Evolutionary conservation across 805 yeast genomes (phyloP).

Genomic region (Zygosaccharomyces bisporus): DNA sequence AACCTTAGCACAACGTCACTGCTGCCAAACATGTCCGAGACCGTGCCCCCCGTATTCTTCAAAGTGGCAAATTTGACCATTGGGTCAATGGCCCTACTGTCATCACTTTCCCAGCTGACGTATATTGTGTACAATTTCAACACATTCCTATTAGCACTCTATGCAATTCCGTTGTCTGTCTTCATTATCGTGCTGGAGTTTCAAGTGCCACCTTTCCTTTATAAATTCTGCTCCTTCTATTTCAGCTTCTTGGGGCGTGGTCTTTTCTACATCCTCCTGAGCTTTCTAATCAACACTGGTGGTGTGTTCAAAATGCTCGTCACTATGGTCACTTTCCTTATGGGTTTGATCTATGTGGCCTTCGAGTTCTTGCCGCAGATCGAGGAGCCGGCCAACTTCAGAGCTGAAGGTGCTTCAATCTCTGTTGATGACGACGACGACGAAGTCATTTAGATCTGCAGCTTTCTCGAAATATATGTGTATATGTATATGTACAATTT

Average conservation of each 20-base stretch:
- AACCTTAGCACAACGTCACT: not conserved
- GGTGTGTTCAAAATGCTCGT: constrained; percentile 53
- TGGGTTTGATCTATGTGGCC: constrained; percentile 57
- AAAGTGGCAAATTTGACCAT: constrained; percentile 49
- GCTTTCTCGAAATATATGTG: constrained; percentile 3
- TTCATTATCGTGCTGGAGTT: constrained; percentile 45
- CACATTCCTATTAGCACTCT: constrained; percentile 56
- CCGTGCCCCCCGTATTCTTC: constrained; percentile 25
- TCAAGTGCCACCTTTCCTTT: constrained; percentile 53
- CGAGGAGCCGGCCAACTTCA: constrained; percentile 81
- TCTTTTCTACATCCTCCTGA: constrained; percentile 31
- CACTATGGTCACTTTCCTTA: constrained; percentile 53
- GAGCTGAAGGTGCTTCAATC: constrained; percentile 44
- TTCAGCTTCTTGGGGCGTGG: constrained; percentile 62
- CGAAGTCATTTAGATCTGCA: constrained; percentile 13
- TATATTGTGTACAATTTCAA: constrained; percentile 24
- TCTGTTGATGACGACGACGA: constrained; percentile 38
- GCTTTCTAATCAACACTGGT: constrained; percentile 56
- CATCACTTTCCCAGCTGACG: constrained; percentile 24
- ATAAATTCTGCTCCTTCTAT: constrained; percentile 61
- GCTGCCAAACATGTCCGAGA: constrained; percentile 9
- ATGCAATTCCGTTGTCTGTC: constrained; percentile 51
- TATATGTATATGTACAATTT: constrained; percentile 8
- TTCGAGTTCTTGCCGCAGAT: constrained; percentile 72
- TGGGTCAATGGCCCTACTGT: constrained; percentile 47